A percentile compares a stretch with the other conserved stretches of the same genome.
These are phyloP conservation scores for Rhizopogon sp. DNA, from an alignment of 768 basidiomycete genomes.

Conservation along the genomic window DNA sequence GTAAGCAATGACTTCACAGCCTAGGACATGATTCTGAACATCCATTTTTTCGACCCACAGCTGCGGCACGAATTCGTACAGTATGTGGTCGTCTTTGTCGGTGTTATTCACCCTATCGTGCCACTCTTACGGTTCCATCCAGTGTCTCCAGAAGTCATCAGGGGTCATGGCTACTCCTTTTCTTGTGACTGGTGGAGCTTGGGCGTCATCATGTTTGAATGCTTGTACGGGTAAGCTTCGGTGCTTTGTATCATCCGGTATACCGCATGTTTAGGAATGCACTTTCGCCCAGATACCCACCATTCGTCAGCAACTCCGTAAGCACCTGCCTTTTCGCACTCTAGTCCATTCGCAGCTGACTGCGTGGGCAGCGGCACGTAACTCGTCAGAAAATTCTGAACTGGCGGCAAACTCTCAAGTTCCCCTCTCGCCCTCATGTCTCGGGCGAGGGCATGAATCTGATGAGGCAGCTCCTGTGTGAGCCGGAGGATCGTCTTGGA, in stretches of 20 bases:
- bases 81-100: slow-evolving; percentile 40
- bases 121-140: slow-evolving; percentile 12
- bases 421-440: slow-evolving; percentile 78
- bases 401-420: slow-evolving; percentile 87
- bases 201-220: slow-evolving; percentile 95
- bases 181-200: slow-evolving; percentile 99
- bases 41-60: slow-evolving; percentile 38
- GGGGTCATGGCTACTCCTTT: slow-evolving; percentile 89
- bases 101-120: slow-evolving; percentile 15
- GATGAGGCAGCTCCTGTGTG: slow-evolving; percentile 87
- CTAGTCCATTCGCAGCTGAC: slow-evolving; percentile 1
- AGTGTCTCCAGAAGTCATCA: slow-evolving; percentile 92
- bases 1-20: slow-evolving; percentile 41
- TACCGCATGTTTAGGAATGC: slow-evolving; percentile 10
- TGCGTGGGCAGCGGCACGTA: slow-evolving; percentile 65
- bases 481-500: slow-evolving; percentile 91
- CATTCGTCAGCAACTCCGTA: slow-evolving; percentile 93
- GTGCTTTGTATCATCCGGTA: slow-evolving; percentile 20
- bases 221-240: slow-evolving; percentile 75
- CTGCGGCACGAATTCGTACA: slow-evolving; percentile 84
- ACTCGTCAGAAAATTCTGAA: slow-evolving; percentile 97
- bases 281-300: slow-evolving; percentile 64
- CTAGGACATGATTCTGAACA: slow-evolving; percentile 11
- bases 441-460: slow-evolving; percentile 85
- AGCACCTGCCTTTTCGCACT: slow-evolving; percentile 21